Percentiles rank a stretch among this genome's conserved stretches.
These are phyloP conservation scores for Chamaecyparis obtusa DNA, from an alignment of 75 land plant species.

Conservation along the genomic window DNA sequence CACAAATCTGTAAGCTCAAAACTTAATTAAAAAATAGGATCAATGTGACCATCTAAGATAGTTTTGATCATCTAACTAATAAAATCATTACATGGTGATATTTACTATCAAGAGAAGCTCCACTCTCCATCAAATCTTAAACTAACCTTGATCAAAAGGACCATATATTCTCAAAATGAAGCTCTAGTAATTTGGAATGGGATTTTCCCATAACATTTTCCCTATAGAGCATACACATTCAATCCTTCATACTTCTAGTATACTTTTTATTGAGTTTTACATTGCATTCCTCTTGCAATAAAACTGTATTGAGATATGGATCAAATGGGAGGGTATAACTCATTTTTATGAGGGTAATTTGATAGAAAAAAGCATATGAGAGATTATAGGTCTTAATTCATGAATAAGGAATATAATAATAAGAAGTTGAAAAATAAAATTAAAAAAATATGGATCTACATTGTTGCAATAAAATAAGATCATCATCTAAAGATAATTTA, in stretches of 20 bases:
- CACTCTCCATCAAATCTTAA: not conserved
- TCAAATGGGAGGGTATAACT: not conserved
- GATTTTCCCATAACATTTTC: not conserved
- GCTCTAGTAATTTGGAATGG: conserved; percentile 7
- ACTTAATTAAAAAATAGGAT: not conserved
- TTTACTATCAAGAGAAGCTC: conserved; percentile 1
- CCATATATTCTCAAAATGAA: conserved; percentile 7
- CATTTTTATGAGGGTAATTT: not conserved
- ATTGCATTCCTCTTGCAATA: conserved; percentile 8
- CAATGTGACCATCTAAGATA: conserved; percentile 17
- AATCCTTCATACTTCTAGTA: not conserved
- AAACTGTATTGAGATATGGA: not conserved
- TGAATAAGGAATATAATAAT: not conserved
- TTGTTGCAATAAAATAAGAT: no score
- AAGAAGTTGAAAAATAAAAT: no score
- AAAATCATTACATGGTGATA: conserved; percentile 22
- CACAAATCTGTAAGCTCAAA: not conserved
- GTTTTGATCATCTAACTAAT: conserved; percentile 30
- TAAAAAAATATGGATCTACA: no score
- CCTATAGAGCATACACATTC: conserved; percentile 1
- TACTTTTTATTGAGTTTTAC: not conserved
- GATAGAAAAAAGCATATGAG: not conserved
- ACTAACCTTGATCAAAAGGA: not conserved
- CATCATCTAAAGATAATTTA: no score
- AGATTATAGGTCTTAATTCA: not conserved